A percentile compares a stretch with the other conserved stretches of the same genome.
Conservation (phyloP, 2,329 filamentous ascomycete genomes). For the Hypoxylon sp. region DNA sequence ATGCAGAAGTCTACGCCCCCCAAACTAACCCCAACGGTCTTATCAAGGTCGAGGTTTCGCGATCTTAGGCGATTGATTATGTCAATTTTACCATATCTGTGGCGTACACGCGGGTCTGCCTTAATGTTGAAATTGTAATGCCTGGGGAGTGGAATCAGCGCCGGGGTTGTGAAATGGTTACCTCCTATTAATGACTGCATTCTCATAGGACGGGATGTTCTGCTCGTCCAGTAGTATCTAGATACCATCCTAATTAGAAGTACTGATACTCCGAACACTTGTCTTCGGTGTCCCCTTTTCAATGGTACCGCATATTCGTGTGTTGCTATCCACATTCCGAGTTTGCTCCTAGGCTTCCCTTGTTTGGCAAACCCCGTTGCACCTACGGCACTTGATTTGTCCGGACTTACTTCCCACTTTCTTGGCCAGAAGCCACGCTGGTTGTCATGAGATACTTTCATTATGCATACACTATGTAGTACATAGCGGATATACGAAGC, state of each 20-base stretch:
- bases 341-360: neutral
- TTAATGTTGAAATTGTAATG: constrained; percentile 34
- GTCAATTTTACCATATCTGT: constrained; percentile 38
- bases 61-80: constrained; percentile 54
- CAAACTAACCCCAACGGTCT: constrained; percentile 94
- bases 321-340: neutral
- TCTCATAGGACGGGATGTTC: constrained; percentile 9
- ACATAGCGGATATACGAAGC: constrained; percentile 50
- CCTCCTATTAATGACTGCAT: constrained; percentile 11
- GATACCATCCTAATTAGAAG: constrained; percentile 42
- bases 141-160: constrained; percentile 16
- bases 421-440: neutral
- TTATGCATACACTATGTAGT: constrained; percentile 48
- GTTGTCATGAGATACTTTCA: constrained; percentile 43
- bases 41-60: constrained; percentile 91
- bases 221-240: constrained; percentile 35
- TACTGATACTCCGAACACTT: constrained; percentile 17
- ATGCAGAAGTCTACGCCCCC: constrained; percentile 95
- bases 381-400: neutral
- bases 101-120: constrained; percentile 41
- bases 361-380: neutral
- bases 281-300: neutral
- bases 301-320: constrained; percentile 4
- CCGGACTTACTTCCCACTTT: neutral
- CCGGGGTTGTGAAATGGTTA: constrained; percentile 15